A percentile compares a stretch with the other conserved stretches of the same genome.
phyloP scores from a whole-genome alignment of 108 stramenopile genomes.

The Nitzschia sp. region DNA sequence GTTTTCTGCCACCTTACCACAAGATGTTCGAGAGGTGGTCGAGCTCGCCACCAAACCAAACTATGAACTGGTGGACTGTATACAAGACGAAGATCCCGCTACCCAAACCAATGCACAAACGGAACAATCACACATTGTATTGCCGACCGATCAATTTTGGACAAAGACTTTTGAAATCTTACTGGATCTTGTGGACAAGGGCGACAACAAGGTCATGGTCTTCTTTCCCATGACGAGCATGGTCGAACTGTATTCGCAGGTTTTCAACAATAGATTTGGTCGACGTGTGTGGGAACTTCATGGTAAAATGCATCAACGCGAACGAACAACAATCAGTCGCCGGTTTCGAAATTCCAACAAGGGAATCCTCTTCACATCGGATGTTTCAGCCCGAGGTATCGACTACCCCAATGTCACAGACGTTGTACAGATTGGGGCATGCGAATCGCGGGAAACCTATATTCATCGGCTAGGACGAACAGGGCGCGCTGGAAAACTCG shows the following conservation, averaged over 20 bases:
- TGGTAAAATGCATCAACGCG: constrained; percentile 82
- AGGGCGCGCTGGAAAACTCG: constrained; percentile 84
- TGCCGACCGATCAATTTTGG: constrained; percentile 48
- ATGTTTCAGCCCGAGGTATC: constrained; percentile 91
- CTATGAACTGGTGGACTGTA: constrained; percentile 58
- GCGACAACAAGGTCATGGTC: constrained; percentile 74
- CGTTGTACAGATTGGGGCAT: constrained; percentile 68
- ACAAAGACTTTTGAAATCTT: constrained; percentile 51
- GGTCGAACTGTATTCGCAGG: constrained; percentile 66
- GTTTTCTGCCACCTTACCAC: constrained; percentile 92
- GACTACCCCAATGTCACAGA: constrained; percentile 71
- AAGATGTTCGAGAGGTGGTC: constrained; percentile 64
- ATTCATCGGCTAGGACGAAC: constrained; percentile 97
- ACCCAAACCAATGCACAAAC: constrained; percentile 58
- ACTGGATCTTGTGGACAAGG: constrained; percentile 47
- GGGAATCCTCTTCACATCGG: constrained; percentile 83
- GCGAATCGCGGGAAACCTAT: constrained; percentile 82
- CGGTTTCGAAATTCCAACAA: constrained; percentile 56
- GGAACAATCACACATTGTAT: constrained; percentile 49
- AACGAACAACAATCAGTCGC: constrained; percentile 67
- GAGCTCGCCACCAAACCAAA: constrained; percentile 39
- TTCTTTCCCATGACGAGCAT: constrained; percentile 89
- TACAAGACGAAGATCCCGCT: constrained; percentile 41
- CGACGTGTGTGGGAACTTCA: constrained; percentile 82
- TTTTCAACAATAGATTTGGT: constrained; percentile 63